Percentiles rank a stretch among this genome's conserved stretches.
Conservation (phyloP, 2,329 filamentous ascomycete species). For the Cladobotryum mycophilum region DNA sequence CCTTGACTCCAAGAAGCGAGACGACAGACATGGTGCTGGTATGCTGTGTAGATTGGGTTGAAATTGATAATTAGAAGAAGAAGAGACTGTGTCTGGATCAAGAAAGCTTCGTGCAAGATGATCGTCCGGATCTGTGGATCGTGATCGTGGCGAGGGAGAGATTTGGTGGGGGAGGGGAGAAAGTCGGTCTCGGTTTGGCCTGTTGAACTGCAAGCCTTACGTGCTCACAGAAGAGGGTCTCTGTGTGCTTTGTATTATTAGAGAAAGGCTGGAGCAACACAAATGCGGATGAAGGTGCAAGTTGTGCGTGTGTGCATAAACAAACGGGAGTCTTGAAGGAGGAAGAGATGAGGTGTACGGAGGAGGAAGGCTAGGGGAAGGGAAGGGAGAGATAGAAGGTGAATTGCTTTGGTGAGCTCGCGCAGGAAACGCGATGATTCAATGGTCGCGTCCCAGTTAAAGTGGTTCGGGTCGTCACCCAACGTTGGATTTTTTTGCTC, state of each 20-base stretch:
- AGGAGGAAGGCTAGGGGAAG: background rate
- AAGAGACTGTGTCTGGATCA: background rate
- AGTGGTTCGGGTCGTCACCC: too few species aligned
- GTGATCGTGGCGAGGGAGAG: background rate
- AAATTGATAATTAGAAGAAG: background rate
- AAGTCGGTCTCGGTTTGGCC: too few species aligned
- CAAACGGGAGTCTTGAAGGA: background rate
- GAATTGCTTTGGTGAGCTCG: background rate
- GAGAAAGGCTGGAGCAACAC: too few species aligned
- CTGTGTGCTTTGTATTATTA: too few species aligned
- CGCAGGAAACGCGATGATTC: background rate
- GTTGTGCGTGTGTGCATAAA: background rate
- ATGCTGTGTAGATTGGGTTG: background rate
- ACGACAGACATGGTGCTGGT: constrained; percentile 75
- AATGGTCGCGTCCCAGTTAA: too few species aligned
- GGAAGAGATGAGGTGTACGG: background rate
- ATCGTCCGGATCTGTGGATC: background rate
- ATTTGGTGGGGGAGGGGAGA: background rate
- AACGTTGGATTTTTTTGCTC: too few species aligned
- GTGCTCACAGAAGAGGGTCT: too few species aligned
- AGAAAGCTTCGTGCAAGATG: background rate
- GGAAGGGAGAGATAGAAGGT: background rate
- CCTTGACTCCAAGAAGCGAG: constrained; percentile 88
- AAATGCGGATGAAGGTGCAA: too few species aligned
- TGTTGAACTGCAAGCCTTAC: too few species aligned